Base-by-base conservation (phyloP, 495 filamentous ascomycete species). In the Neurospora tetrasperma region DNA sequence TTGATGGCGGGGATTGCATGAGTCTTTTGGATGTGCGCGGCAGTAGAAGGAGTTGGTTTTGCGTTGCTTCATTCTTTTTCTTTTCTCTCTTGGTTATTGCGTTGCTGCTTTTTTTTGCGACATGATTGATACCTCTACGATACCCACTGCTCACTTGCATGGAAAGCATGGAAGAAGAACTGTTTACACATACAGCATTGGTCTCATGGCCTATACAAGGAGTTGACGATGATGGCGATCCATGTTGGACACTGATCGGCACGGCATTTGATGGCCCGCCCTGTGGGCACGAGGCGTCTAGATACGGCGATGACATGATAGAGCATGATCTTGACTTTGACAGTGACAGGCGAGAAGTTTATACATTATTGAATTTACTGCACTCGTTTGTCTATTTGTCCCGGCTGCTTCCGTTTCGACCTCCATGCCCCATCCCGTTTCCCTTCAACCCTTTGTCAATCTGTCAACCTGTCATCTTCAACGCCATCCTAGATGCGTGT, bases 1-100 rank as follows among this genome's bases (percentile, higher is more conserved):
- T 72, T 79, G 70, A 74, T 14, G 0, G n/a, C 23, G 7, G 38
- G 12, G 66, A 23, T 42, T 66, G 9, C 38, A 27, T 70, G 48
- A 2, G n/a, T 14, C 20, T 54, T 23, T 59, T 59, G 20, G 48
- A 27, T 27, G n/a, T 14, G 42, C 20, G 12, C 27, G 54, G 27
- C 27, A 14, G 12, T 66, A 66, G 54, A 66, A 35, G 54, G 54
- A 66, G 54, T 66, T 66, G 54, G 54, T 35, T 62, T 1, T 35
- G 54, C 54, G 54, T 18, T 35, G 27, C 3, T 27, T 62, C 27
- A 31, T 31, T 38, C 0, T 38, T 38, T 38, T 38, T 38, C 5
- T 38, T 39, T 39, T 39, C 31, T 39, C 31, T 31, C 35, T 62
- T 66, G 54, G 54, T 27, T 27, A 66, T 27, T 66, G 7, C 54